These are phyloP conservation scores for Stramenopiles sp. DNA, from an alignment of 352 stramenopile genomes.

Conservation along the genomic window DNA sequence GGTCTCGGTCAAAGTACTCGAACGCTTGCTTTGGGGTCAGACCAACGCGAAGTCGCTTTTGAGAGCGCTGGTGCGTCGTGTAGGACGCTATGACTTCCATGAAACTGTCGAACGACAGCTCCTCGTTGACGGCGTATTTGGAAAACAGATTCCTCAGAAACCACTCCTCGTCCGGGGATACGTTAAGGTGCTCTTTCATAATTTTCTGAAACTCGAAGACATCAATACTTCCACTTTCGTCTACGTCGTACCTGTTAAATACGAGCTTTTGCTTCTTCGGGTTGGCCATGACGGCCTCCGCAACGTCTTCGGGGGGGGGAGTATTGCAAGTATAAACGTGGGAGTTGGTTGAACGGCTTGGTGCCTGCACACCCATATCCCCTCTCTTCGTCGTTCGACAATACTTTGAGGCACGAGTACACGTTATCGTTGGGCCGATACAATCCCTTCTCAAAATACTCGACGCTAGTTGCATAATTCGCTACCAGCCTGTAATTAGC, in stretches of 20 bases:
- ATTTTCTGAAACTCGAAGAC: not conserved
- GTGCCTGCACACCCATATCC: not conserved
- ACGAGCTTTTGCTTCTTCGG: not conserved
- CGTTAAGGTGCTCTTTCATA: not conserved
- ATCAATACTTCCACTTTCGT: not conserved
- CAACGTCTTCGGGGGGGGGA: not conserved
- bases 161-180: not conserved
- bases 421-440: not conserved
- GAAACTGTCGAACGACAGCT: not conserved
- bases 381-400: not conserved
- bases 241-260: not conserved
- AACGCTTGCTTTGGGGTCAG: not conserved
- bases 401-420: not conserved
- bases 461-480: not conserved
- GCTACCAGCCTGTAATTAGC: not conserved
- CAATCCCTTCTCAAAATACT: not conserved
- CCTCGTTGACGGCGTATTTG: not conserved
- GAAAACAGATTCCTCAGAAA: not conserved
- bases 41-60: not conserved
- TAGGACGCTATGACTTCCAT: not conserved
- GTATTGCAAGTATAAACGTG: conserved; percentile 3
- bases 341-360: not conserved
- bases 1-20: not conserved
- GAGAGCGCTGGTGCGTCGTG: not conserved
- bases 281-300: not conserved